Conservation (phyloP, 352 stramenopile species). For the Globisporangium nodosum region DNA sequence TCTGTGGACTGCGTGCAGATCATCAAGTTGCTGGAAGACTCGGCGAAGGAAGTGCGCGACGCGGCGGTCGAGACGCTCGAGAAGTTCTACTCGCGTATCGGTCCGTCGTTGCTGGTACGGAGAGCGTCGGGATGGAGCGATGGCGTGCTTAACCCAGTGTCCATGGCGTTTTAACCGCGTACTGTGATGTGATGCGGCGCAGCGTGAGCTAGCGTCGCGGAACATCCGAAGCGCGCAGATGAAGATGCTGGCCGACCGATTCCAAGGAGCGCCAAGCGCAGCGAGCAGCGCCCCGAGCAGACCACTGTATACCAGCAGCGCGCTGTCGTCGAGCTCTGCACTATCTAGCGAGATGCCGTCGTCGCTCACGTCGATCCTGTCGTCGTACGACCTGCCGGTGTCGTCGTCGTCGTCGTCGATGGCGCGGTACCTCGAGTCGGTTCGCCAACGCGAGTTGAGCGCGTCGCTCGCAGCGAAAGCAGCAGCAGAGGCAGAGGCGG, state of each 20-base stretch:
- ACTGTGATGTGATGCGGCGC: background rate
- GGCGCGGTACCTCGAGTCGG: conserved; percentile 41
- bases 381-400: conserved; percentile 36
- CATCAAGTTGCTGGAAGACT: conserved; percentile 69
- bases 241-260: conserved; percentile 64
- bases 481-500: conserved; percentile 4
- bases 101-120: conserved; percentile 60
- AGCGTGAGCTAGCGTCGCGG: conserved; percentile 69
- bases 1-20: conserved; percentile 18
- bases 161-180: too few species aligned
- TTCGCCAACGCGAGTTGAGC: conserved; percentile 37
- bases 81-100: conserved; percentile 67
- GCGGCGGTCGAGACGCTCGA: conserved; percentile 59
- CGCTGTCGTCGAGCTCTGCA: background rate
- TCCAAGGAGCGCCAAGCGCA: conserved; percentile 17
- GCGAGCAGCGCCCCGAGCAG: background rate
- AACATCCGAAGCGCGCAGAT: conserved; percentile 71
- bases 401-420: conserved; percentile 48
- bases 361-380: conserved; percentile 40
- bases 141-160: background rate
- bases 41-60: conserved; percentile 80
- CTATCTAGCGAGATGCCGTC: conserved; percentile 1
- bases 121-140: background rate
- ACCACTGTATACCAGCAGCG: background rate
- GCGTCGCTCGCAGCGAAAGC: conserved; percentile 20